phyloP scores from a whole-genome alignment of 805 yeast species.

The Zygotorulaspora florentina region DNA sequence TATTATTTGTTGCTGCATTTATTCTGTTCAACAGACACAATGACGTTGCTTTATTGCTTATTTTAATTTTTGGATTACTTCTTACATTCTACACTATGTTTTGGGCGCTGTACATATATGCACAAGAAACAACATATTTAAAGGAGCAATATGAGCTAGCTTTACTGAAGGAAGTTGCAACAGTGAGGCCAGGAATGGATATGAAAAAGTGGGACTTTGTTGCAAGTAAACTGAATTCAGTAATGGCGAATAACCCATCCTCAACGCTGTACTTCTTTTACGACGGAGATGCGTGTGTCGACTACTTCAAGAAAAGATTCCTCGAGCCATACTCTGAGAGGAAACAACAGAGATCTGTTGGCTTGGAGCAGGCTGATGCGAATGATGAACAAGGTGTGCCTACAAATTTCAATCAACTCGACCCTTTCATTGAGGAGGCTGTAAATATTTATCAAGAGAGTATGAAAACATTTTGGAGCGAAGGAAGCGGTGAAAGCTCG shows the following conservation, averaged over 20 bases:
- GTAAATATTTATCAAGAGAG: slow-evolving; percentile 2
- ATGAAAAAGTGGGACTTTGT: slow-evolving; percentile 7
- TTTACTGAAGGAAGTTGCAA: slow-evolving; percentile 6
- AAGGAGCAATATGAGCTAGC: slow-evolving; percentile 2
- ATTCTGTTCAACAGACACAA: background rate
- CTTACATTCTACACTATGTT: background rate
- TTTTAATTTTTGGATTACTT: background rate
- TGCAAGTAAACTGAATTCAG: slow-evolving; percentile 7
- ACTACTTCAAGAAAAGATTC: slow-evolving; percentile 3
- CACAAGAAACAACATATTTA: background rate
- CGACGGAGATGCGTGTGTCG: slow-evolving; percentile 10
- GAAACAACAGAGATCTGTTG: background rate
- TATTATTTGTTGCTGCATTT: background rate
- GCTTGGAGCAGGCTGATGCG: background rate
- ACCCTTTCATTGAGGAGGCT: slow-evolving; percentile 4
- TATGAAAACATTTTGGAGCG: background rate
- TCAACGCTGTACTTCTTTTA: slow-evolving; percentile 13
- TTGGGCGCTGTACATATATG: too few species aligned
- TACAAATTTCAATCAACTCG: background rate
- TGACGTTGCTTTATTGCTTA: background rate
- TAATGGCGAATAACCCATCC: slow-evolving; percentile 2
- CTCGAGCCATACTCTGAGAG: slow-evolving; percentile 4
- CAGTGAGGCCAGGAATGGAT: slow-evolving; percentile 6
- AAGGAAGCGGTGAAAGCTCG: background rate
- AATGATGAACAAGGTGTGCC: background rate